A percentile compares a stretch with the other conserved stretches of the same genome.
Evolutionary conservation across 768 basidiomycete genomes (phyloP).

Genomic region (Termitomyces sp.): DNA sequence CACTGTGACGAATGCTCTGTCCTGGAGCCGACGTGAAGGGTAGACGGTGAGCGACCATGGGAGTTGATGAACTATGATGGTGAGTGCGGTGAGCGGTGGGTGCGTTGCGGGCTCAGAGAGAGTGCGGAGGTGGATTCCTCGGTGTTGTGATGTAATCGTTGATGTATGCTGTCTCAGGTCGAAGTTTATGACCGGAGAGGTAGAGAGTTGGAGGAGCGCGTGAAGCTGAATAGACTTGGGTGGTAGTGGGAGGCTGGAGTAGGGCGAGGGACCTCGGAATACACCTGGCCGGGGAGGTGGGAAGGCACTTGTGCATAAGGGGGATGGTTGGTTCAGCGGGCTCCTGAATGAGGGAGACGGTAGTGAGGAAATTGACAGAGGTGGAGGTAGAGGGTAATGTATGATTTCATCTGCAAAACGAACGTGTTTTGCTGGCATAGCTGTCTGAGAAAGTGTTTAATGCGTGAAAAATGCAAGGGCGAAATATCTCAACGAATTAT

Average conservation of each 20-base stretch:
- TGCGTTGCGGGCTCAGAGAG: constrained; percentile 28
- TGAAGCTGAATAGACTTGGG: constrained; percentile 14
- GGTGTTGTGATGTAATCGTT: constrained; percentile 16
- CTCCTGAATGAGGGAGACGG: neutral
- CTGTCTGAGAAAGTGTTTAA: neutral
- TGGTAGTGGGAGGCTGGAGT: too few relatives aligned
- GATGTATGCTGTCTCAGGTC: constrained; percentile 24
- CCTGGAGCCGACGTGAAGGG: constrained; percentile 8
- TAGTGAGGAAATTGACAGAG: neutral
- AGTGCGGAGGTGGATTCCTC: constrained; percentile 17
- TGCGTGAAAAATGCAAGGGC: neutral
- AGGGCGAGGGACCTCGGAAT: neutral
- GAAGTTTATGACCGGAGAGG: constrained; percentile 17
- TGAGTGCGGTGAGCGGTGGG: constrained; percentile 23
- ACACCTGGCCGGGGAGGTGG: neutral
- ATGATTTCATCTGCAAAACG: constrained; percentile 19
- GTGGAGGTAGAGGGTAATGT: neutral
- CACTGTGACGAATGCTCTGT: constrained; percentile 23
- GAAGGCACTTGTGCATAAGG: neutral
- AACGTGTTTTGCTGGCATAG: constrained; percentile 15
- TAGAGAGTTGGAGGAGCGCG: constrained; percentile 18
- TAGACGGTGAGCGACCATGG: constrained; percentile 31
- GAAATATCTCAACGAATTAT: neutral
- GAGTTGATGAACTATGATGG: constrained; percentile 21
- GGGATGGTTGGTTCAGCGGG: neutral